Percentiles rank a stretch among this genome's conserved stretches.
Conservation (phyloP, 495 filamentous ascomycete genomes). For the Penicillium atrosanguineum region DNA sequence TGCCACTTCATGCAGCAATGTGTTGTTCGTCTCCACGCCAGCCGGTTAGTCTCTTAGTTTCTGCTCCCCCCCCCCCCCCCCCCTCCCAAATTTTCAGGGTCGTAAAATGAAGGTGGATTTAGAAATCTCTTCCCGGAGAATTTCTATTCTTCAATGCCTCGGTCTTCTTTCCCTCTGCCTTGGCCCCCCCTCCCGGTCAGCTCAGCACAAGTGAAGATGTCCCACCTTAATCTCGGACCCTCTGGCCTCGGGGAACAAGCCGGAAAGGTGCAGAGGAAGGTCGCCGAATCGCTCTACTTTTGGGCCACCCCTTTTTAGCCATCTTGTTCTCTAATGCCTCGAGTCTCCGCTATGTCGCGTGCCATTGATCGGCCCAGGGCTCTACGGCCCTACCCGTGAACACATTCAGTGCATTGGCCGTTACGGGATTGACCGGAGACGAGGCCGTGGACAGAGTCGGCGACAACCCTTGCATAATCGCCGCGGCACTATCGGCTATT, state of each 20-base stretch:
- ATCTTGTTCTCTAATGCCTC: background rate
- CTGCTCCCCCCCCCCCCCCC: background rate
- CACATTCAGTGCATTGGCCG: background rate
- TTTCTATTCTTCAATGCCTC: background rate
- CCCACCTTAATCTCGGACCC: background rate
- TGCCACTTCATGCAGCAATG: background rate
- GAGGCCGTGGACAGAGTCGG: background rate
- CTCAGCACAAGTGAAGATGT: background rate
- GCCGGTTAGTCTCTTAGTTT: background rate
- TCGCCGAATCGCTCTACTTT: background rate
- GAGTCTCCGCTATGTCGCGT: background rate
- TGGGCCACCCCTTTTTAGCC: background rate
- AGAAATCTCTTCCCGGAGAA: background rate
- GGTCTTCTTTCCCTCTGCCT: background rate
- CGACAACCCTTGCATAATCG: slow-evolving; percentile 22
- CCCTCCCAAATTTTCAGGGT: background rate
- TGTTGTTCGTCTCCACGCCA: background rate
- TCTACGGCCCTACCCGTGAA: background rate
- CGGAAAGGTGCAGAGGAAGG: background rate
- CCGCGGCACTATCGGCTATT: slow-evolving; percentile 5
- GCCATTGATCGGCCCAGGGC: background rate
- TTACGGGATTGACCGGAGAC: background rate
- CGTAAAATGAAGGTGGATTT: background rate
- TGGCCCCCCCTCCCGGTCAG: background rate
- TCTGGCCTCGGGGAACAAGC: background rate